Evolutionary conservation across 2,329 filamentous ascomycete species (phyloP).

Genomic region (Calonectria pseudoreteaudii): DNA sequence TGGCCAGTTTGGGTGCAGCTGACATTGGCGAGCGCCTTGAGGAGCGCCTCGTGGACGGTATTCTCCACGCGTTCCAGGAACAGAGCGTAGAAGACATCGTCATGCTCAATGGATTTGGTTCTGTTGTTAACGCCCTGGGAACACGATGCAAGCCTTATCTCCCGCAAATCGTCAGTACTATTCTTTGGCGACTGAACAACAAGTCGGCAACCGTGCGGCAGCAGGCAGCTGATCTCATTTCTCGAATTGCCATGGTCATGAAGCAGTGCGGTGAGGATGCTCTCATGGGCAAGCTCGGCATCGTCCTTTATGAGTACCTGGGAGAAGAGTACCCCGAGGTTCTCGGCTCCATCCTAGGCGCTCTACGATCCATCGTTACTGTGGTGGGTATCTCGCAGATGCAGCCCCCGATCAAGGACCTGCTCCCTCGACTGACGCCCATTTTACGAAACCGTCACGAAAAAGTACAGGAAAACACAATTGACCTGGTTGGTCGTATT

Average conservation of each 20-base stretch:
- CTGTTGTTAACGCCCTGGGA: conserved; percentile 94
- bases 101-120: conserved; percentile 97
- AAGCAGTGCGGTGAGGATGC: conserved; percentile 97
- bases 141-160: conserved; percentile 96
- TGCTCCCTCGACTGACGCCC: conserved; percentile 94
- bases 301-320: conserved; percentile 97
- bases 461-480: conserved; percentile 99
- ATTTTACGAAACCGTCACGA: conserved; percentile 98
- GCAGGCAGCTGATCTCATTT: conserved; percentile 96
- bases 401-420: conserved; percentile 97
- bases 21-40: conserved; percentile 94
- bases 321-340: conserved; percentile 99
- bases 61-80: conserved; percentile 96
- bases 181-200: conserved; percentile 97
- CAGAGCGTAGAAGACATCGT: conserved; percentile 96
- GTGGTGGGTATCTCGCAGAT: conserved; percentile 98
- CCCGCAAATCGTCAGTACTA: conserved; percentile 95
- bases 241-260: conserved; percentile 98
- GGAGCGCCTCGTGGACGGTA: conserved; percentile 93
- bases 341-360: conserved; percentile 93
- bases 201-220: conserved; percentile 97
- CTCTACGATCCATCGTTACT: conserved; percentile 94
- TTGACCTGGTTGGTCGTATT: conserved; percentile 97
- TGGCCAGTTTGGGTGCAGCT: conserved; percentile 91
- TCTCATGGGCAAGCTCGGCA: conserved; percentile 92